Evolutionary conservation across 2,329 filamentous ascomycete species (phyloP).

Genomic region (Myriosclerotinia scirpicola): DNA sequence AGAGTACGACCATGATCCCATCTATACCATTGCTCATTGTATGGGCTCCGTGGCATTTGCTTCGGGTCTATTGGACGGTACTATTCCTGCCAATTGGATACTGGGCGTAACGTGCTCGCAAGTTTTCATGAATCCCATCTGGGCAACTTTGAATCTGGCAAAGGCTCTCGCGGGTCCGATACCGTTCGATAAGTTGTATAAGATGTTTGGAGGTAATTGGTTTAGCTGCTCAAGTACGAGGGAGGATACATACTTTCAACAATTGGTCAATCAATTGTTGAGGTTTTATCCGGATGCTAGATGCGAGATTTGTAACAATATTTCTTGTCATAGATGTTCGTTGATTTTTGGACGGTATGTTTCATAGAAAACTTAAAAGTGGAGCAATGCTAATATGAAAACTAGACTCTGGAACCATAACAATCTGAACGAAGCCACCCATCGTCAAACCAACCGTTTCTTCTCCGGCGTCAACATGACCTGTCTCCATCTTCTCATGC

Average conservation of each 20-base stretch:
- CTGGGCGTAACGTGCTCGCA: slow-evolving; percentile 58
- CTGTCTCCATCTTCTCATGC: slow-evolving; percentile 56
- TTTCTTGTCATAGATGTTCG: slow-evolving; percentile 59
- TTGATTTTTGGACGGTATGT: slow-evolving; percentile 59
- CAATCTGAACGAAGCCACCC: slow-evolving; percentile 66
- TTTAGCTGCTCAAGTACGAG: slow-evolving; percentile 52
- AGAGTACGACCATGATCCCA: slow-evolving; percentile 41
- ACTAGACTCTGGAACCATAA: slow-evolving; percentile 57
- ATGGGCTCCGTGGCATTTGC: slow-evolving; percentile 61
- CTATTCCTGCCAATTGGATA: slow-evolving; percentile 57
- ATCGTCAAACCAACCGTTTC: slow-evolving; percentile 60
- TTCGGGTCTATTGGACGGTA: slow-evolving; percentile 60
- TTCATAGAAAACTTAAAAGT: neutral
- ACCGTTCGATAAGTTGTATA: slow-evolving; percentile 52
- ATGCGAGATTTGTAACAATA: slow-evolving; percentile 60
- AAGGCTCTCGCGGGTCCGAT: slow-evolving; percentile 53
- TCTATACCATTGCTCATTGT: slow-evolving; percentile 63
- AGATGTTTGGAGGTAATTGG: slow-evolving; percentile 51
- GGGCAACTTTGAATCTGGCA: slow-evolving; percentile 55
- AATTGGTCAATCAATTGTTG: slow-evolving; percentile 54
- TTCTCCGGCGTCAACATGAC: slow-evolving; percentile 64
- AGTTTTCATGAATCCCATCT: slow-evolving; percentile 64
- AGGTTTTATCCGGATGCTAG: slow-evolving; percentile 56
- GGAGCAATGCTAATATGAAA: neutral
- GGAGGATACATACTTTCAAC: slow-evolving; percentile 52